Evolutionary conservation across 2,329 filamentous ascomycete species (phyloP), one percentile per base, ranked within the genome.

Genomic region (Verticillium isaacii): DNA sequence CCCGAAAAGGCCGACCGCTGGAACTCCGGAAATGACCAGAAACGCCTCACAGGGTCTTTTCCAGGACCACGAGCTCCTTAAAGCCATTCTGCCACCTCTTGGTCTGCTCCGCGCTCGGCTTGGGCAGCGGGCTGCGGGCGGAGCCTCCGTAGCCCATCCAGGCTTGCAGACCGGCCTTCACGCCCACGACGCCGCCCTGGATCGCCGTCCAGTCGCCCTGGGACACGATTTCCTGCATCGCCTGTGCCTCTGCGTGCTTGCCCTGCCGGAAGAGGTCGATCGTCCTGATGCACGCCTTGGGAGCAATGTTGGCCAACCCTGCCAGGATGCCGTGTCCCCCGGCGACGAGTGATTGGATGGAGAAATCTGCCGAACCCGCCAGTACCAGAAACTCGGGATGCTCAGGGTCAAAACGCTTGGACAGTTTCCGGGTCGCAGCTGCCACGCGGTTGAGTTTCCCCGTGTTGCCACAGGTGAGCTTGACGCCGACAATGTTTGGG

Each of bases 281-380:
- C 14, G 91, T 75, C 69, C 84, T 77, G 29, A 88, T 81, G 72
- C 88, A 89, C 3, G 87, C 78, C 69, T 83, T 83, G 8, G 89
- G 90, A 2, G 86, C 82, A 50, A 93, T 79, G 72, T 93, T 93
- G 32, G 83, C 90, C 58, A 89, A 80, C 11, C 90, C 90, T 14
- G 85, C 88, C 63, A 93, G 89, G 68, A 90, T 84, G 37, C 90
- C 90, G 61, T 88, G 85, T 3, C 88, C 89, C 19, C 89, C 90
- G 3, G 86, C 88, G 52, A 89, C 80, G 36, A 92, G 74, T 0
- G 87, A 87, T 72, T 91, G 89, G 17, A 92, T 75, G 7, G 86
- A 88, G 73, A 92, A 92, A 75, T 93, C 90, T 58, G 88, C 88
- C 52, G 86, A 89, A 58, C 90, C 90, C 54, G 88, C 89, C 68